phyloP scores from a whole-genome alignment of 345 rosid genomes.

The Gossypium raimondii region DNA sequence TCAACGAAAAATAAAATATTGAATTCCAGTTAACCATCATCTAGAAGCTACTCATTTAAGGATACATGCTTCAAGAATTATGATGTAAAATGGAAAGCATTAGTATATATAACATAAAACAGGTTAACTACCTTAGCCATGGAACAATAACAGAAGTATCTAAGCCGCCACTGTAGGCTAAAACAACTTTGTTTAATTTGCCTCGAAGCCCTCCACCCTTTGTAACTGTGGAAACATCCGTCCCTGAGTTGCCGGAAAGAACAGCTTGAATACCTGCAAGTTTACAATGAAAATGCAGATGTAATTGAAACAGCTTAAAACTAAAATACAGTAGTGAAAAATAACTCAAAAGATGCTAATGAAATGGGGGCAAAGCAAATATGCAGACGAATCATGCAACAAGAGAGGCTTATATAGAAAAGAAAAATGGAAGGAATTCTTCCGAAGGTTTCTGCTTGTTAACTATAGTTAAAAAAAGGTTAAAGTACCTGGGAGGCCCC shows the following conservation, averaged over 20 bases:
- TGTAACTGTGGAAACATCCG: conserved; percentile 23
- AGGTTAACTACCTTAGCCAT: conserved; percentile 68
- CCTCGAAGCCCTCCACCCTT: conserved; percentile 64
- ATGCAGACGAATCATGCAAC: not conserved
- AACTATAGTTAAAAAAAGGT: not conserved
- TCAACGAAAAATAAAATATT: not conserved
- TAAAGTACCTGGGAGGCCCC: no score
- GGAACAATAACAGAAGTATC: conserved; percentile 98
- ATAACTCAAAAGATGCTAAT: not conserved
- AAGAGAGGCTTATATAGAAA: not conserved
- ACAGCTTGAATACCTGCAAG: conserved; percentile 57
- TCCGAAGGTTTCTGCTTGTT: not conserved
- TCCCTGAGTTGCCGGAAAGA: conserved; percentile 37
- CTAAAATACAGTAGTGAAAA: not conserved
- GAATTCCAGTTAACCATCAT: not conserved
- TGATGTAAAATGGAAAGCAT: not conserved
- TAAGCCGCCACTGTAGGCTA: conserved; percentile 95
- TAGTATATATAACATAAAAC: conserved; percentile 10
- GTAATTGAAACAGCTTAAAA: conserved; percentile 2
- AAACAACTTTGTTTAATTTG: conserved; percentile 81
- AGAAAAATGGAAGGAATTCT: not conserved
- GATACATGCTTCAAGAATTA: not conserved
- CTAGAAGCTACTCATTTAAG: not conserved
- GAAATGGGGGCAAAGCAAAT: not conserved
- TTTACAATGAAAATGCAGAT: not conserved